These are phyloP conservation scores for Hypoxylon lenormandii DNA, from an alignment of 495 filamentous ascomycete genomes.

Conservation along the genomic window DNA sequence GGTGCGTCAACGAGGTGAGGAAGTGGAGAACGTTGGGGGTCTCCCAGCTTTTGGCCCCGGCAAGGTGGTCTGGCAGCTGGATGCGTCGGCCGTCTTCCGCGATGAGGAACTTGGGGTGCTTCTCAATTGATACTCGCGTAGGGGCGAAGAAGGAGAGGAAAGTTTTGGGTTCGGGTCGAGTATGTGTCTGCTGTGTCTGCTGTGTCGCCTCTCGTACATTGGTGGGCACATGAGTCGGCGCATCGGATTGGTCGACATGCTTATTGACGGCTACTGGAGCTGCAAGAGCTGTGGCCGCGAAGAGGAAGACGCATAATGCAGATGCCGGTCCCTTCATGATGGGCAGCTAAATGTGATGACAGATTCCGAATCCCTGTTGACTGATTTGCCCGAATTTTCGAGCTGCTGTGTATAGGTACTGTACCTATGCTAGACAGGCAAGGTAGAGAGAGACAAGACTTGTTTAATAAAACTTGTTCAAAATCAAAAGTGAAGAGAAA, in stretches of 20 bases:
- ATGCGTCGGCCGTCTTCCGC: slow-evolving; percentile 36
- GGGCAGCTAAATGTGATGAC: background rate
- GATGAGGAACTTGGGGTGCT: slow-evolving; percentile 24
- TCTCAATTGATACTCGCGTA: slow-evolving; percentile 28
- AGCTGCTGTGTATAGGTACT: too few relatives aligned
- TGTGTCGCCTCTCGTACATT: background rate
- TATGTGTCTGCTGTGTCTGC: slow-evolving; percentile 11
- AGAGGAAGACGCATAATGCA: slow-evolving; percentile 26
- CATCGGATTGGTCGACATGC: slow-evolving; percentile 25
- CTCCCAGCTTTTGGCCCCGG: slow-evolving; percentile 39
- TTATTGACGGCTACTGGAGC: slow-evolving; percentile 36
- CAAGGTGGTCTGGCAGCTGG: slow-evolving; percentile 37
- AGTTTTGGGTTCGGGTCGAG: slow-evolving; percentile 3
- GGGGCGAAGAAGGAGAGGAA: slow-evolving; percentile 18
- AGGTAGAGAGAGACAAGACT: too few relatives aligned
- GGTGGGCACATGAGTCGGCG: slow-evolving; percentile 10
- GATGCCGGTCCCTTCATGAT: slow-evolving; percentile 41
- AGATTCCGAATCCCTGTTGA: background rate
- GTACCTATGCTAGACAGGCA: too few relatives aligned
- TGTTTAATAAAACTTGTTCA: too few relatives aligned
- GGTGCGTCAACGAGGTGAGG: slow-evolving; percentile 36
- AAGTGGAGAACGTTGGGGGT: slow-evolving; percentile 41
- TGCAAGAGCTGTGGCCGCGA: slow-evolving; percentile 35
- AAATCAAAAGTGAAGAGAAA: background rate
- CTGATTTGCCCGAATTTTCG: slow-evolving; percentile 1